phyloP scores from a whole-genome alignment of 495 filamentous ascomycete genomes.

The Venustampulla echinocandica region DNA sequence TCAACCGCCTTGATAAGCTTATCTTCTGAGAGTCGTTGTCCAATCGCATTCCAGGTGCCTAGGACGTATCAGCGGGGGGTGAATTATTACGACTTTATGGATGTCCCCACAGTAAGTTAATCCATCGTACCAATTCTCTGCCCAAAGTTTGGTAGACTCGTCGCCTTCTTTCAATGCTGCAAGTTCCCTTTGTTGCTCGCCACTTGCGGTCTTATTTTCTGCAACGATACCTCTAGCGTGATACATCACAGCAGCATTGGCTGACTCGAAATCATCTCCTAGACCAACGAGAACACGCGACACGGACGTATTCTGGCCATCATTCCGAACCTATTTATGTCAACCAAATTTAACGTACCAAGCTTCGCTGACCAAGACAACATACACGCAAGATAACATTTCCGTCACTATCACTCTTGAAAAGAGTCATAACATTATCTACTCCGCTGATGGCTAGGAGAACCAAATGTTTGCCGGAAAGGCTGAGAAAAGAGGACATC shows the following conservation, averaged over 20 bases:
- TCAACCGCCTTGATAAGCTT: conserved; percentile 71
- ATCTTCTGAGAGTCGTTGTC: conserved; percentile 69
- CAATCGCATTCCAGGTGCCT: conserved; percentile 91
- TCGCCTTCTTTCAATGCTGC: conserved; percentile 30
- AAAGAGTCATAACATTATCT: conserved; percentile 58
- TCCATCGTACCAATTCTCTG: conserved; percentile 85
- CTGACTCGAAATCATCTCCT: conserved; percentile 65
- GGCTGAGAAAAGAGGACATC: conserved; percentile 69
- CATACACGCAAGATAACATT: conserved; percentile 54
- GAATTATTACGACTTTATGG: no score
- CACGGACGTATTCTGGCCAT: conserved; percentile 42
- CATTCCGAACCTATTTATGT: conserved; percentile 47
- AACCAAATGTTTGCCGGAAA: conserved; percentile 70
- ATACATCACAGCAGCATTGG: conserved; percentile 76
- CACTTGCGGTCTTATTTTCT: conserved; percentile 21
- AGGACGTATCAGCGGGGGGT: no score
- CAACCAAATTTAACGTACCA: background rate
- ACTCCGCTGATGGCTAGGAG: conserved; percentile 73
- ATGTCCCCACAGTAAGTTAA: conserved; percentile 54
- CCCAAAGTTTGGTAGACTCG: conserved; percentile 53
- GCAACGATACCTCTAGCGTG: conserved; percentile 65
- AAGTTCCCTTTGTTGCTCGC: conserved; percentile 36
- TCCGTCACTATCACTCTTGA: conserved; percentile 58
- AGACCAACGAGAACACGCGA: conserved; percentile 63
- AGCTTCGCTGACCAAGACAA: no score